Evolutionary conservation across 2,329 filamentous ascomycete species (phyloP).

Genomic region (Cordyceps cateniannulata): DNA sequence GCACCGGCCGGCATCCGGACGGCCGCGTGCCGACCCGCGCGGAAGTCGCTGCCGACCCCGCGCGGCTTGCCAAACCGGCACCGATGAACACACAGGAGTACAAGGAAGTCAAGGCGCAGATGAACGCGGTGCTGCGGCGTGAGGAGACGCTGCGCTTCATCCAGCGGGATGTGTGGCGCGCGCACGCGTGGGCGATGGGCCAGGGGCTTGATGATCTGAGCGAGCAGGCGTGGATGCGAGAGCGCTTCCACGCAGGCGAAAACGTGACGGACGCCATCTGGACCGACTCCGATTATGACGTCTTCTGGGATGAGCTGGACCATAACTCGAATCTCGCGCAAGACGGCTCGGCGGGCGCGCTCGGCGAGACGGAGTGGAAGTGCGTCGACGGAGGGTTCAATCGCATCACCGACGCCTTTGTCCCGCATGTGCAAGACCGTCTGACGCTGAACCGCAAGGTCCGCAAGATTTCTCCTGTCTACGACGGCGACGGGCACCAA

Average conservation of each 20-base stretch:
- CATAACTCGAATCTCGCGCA: constrained; percentile 27
- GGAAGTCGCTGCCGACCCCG: constrained; percentile 19
- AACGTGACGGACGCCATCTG: constrained; percentile 31
- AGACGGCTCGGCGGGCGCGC: constrained; percentile 20
- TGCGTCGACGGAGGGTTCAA: constrained; percentile 23
- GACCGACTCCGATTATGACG: constrained; percentile 25
- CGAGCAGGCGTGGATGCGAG: constrained; percentile 26
- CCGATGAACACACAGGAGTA: constrained; percentile 16
- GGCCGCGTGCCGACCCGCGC: constrained; percentile 20
- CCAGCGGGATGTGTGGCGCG: constrained; percentile 21
- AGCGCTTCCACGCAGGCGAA: constrained; percentile 27
- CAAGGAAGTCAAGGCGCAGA: constrained; percentile 19
- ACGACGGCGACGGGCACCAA: not conserved
- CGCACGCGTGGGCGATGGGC: constrained; percentile 24
- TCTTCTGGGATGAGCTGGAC: constrained; percentile 28
- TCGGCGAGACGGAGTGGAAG: constrained; percentile 23
- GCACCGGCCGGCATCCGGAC: constrained; percentile 21
- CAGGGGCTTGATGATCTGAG: constrained; percentile 24
- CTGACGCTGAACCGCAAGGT: constrained; percentile 22
- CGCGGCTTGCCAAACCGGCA: constrained; percentile 10
- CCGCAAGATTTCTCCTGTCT: constrained; percentile 4
- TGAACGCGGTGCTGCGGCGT: constrained; percentile 15
- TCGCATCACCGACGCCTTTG: constrained; percentile 23
- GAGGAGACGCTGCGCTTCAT: constrained; percentile 15
- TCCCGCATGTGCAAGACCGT: constrained; percentile 22